phyloP scores from a whole-genome alignment of 257 asterid species.

The Anisodus acutangulus region DNA sequence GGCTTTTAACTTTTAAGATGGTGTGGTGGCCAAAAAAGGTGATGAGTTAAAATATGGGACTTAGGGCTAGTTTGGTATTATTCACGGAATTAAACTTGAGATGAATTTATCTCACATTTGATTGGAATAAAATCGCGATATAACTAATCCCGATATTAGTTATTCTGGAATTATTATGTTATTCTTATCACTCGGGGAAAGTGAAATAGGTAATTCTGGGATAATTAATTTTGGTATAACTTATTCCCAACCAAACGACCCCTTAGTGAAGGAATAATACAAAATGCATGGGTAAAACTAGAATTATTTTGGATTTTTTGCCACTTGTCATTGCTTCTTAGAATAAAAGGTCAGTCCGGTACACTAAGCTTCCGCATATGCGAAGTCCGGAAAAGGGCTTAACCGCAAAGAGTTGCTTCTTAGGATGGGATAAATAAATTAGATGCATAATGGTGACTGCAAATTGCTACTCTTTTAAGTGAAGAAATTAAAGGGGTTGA shows the following conservation, averaged over 20 bases:
- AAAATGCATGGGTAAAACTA: neutral
- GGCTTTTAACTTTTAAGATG: neutral
- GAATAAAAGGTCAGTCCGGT: too few relatives aligned
- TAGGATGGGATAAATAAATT: neutral
- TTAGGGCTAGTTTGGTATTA: too few relatives aligned
- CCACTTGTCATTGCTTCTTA: neutral
- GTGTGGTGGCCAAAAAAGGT: neutral
- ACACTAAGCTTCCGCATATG: neutral
- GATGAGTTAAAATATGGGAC: neutral
- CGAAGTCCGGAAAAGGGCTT: too few relatives aligned
- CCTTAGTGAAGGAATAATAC: neutral
- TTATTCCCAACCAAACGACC: too few relatives aligned
- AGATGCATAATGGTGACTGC: constrained; percentile 19
- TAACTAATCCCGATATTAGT: too few relatives aligned
- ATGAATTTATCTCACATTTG: too few relatives aligned
- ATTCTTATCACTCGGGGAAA: too few relatives aligned
- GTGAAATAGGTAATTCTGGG: too few relatives aligned
- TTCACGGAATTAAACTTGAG: too few relatives aligned
- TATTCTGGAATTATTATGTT: too few relatives aligned
- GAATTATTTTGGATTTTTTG: neutral
- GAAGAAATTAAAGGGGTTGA: constrained; percentile 17
- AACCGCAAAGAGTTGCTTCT: neutral
- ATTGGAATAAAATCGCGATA: too few relatives aligned
- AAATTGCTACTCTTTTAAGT: constrained; percentile 28
- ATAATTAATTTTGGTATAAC: too few relatives aligned